Percentiles rank a stretch among this genome's conserved stretches.
Evolutionary conservation across 176 grass and related monocot species (phyloP).

Genomic region (Puya raimondii): DNA sequence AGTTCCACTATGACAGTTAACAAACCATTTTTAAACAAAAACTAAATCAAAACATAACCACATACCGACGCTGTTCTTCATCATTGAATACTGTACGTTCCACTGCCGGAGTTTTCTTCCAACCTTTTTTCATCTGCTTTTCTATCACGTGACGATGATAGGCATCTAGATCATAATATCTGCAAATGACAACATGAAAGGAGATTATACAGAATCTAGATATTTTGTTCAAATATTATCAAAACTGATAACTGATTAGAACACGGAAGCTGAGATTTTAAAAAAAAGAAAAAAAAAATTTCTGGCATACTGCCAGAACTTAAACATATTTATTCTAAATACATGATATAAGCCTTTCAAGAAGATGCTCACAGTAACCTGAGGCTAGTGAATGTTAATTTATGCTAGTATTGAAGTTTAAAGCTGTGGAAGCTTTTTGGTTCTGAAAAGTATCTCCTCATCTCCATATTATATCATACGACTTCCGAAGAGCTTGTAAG

Average conservation of each 20-base stretch:
- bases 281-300: no score
- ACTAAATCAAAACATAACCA: constrained; percentile 1
- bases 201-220: not conserved
- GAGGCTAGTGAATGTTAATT: no score
- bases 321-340: no score
- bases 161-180: constrained; percentile 90
- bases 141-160: constrained; percentile 67
- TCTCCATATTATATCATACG: no score
- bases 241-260: not conserved
- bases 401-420: no score
- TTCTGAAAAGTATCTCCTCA: no score
- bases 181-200: constrained; percentile 20
- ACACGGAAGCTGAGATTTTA: not conserved
- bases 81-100: constrained; percentile 92
- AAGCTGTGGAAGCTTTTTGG: no score
- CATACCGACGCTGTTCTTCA: constrained; percentile 79
- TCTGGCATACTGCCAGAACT: no score
- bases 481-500: no score
- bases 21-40: not conserved
- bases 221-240: not conserved
- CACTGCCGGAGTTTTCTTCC: constrained; percentile 31
- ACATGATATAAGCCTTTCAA: no score
- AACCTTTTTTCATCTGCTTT: constrained; percentile 72
- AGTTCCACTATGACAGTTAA: no score
- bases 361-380: no score